Evolutionary conservation across 2,329 filamentous ascomycete species (phyloP), one percentile per base, ranked within the genome.

Genomic region (Colletotrichum shisoi): DNA sequence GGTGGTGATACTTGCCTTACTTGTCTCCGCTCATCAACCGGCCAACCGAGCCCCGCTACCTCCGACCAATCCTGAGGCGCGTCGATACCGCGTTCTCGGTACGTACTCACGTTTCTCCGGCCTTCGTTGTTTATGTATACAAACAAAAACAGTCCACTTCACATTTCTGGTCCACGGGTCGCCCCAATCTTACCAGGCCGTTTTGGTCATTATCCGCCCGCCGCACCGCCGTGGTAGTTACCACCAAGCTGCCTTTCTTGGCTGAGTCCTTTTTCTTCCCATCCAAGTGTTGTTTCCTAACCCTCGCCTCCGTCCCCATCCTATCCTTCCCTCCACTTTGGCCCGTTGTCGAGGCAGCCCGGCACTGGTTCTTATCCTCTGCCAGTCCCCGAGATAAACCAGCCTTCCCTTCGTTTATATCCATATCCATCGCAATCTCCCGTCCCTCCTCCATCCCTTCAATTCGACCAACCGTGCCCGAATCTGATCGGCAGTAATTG

Each of bases 341-440:
- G 40, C 21, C 31, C 63, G 57, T 62, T 68, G 66, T 66, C 63
- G 57, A 68, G 66, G 62, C 57, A 68, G 63, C 63, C 57, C 37
- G 62, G 56, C 27, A 37, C 34, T 52, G 44, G 61, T 54, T 57
- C 37, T 45, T 51, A 39, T 48, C 46, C 45, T 52, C 24, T 40
- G 15, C 46, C 49, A 45, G 52, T 42, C 57, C 63, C 49, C n/a
- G 40, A 64, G 51, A 64, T 67, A 64, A 64, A 58, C 19, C 61
- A 27, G 49, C 49, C 49, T 40, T 46, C 65, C 65, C 65, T 60
- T 68, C 65, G 49, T 60, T 60, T 21, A 51, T 42, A 59, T 42
- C 21, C 45, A 19, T 56, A 56, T 17, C 53, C 27, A 52, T 68
- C 54, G 61, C 65, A 68, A 61, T 68, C 62, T 67, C 58, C 62